Evolutionary conservation across 495 filamentous ascomycete species (phyloP), one percentile per base, ranked within the genome.

Genomic region (Hypoxylon intermedium): DNA sequence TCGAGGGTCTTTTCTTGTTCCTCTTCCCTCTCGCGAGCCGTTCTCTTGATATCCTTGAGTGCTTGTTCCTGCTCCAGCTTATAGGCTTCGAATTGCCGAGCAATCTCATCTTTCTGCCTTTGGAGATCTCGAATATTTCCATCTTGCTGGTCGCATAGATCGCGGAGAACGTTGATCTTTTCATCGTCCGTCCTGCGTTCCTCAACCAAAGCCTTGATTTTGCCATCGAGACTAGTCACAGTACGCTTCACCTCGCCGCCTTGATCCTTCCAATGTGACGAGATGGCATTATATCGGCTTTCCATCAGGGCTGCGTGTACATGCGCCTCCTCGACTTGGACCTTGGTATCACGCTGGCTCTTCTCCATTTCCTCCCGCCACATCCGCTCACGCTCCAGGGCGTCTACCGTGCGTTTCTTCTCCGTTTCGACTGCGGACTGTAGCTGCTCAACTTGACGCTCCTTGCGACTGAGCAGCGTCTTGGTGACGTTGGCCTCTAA

Each of bases 361-460:
- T 82, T 79, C 58, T 88, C 82, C 72, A 87, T 75, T 55, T 83
- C 82, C 36, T 86, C 83, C 51, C 78, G 82, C 65, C 88, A 86
- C 44, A 75, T 79, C 20, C 70, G 72, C 69, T 95, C 90, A 15
- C 86, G 84, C 19, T 82, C 81, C 31, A 79, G 72, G 20, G 82
- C 82, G 48, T 74, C 74, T 11, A 70, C 67, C n/a, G 89, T 82
- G 52, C 84, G 82, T 45, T 79, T 76, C 57, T 81, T 83, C 76
- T 96, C 91, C 9, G 75, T 69, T 9, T 90, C 85, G 5, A 91
- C 74, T 41, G 89, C 81, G 0, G 76, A 77, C 55, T 88, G 86
- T 40, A 92, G 68, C 50, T 88, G 85, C 57, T 91, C 88, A 2
- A 96, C 83, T 69, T 92, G 91, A 5, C 89, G 84, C 60, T 94